A percentile compares a stretch with the other conserved stretches of the same genome.
phyloP scores from a whole-genome alignment of 2,329 filamentous ascomycete species.

The Pseudogymnoascus destructans region DNA sequence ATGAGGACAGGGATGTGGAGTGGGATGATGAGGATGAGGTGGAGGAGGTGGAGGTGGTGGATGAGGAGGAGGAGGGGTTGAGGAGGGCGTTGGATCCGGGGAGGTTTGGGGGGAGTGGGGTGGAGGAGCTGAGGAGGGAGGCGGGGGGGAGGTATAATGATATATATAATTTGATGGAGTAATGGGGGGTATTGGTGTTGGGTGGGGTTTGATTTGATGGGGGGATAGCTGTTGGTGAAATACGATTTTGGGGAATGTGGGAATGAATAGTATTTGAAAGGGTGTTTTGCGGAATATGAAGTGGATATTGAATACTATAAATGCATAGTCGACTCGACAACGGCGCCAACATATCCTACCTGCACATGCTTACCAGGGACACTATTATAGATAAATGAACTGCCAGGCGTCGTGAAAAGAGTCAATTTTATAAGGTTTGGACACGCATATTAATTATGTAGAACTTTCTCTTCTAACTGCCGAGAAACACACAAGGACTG shows the following conservation, averaged over 20 bases:
- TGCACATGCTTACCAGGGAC: background rate
- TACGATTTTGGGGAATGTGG: background rate
- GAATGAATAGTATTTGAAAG: no score
- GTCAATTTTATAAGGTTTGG: background rate
- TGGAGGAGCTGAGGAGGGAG: conserved; percentile 16
- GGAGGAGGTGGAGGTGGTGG: background rate
- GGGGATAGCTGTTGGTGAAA: no score
- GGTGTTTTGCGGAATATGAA: no score
- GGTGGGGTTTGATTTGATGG: background rate
- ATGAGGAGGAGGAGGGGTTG: background rate
- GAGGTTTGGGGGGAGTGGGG: conserved; percentile 20
- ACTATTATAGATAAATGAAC: background rate
- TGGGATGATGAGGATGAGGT: background rate
- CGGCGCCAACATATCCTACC: no score
- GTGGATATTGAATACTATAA: no score
- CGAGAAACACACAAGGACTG: background rate
- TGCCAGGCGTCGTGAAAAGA: background rate
- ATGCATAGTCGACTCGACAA: no score
- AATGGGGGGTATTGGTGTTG: background rate
- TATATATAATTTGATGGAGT: conserved; percentile 21
- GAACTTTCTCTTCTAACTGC: background rate
- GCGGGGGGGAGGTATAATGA: conserved; percentile 24
- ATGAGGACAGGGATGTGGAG: background rate
- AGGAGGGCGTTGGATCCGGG: conserved; percentile 18
- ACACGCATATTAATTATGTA: background rate